Percentiles rank a stretch among this genome's conserved stretches.
Evolutionary conservation across 352 stramenopile genomes (phyloP).

Genomic region (Phytophthora sp.): DNA sequence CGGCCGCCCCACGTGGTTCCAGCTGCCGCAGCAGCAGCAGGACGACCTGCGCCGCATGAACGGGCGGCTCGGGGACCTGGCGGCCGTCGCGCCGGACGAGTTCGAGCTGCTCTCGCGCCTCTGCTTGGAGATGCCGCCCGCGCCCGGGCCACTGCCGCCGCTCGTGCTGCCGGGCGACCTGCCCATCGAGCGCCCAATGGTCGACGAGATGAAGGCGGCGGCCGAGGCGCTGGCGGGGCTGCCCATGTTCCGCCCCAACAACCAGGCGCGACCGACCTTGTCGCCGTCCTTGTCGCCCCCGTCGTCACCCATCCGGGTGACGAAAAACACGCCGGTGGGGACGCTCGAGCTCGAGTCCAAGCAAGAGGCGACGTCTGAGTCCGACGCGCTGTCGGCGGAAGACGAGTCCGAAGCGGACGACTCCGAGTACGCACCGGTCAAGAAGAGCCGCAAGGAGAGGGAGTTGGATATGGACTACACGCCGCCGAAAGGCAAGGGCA

Average conservation of each 20-base stretch:
- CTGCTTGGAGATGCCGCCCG: conserved; percentile 13
- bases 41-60: conserved; percentile 34
- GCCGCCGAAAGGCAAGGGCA: conserved; percentile 34
- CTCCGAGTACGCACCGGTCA: not conserved
- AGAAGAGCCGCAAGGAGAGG: conserved; percentile 6
- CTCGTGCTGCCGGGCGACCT: not conserved
- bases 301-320: conserved; percentile 7
- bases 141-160: not conserved
- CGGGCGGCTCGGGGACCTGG: conserved; percentile 26
- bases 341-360: not conserved
- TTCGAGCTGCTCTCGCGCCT: conserved; percentile 31
- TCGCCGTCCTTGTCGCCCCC: conserved; percentile 22
- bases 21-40: conserved; percentile 24
- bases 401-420: conserved; percentile 1
- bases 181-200: conserved; percentile 17
- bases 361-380: conserved; percentile 8
- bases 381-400: conserved; percentile 4
- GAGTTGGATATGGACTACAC: conserved; percentile 22
- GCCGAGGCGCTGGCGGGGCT: conserved; percentile 41
- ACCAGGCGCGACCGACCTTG: conserved; percentile 5
- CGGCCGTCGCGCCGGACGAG: conserved; percentile 19
- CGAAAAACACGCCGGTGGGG: not conserved
- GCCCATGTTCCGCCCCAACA: conserved; percentile 27
- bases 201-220: conserved; percentile 40
- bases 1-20: conserved; percentile 32